Evolutionary conservation across 2,329 filamentous ascomycete species (phyloP).

Genomic region (Colletotrichum higginsianum): DNA sequence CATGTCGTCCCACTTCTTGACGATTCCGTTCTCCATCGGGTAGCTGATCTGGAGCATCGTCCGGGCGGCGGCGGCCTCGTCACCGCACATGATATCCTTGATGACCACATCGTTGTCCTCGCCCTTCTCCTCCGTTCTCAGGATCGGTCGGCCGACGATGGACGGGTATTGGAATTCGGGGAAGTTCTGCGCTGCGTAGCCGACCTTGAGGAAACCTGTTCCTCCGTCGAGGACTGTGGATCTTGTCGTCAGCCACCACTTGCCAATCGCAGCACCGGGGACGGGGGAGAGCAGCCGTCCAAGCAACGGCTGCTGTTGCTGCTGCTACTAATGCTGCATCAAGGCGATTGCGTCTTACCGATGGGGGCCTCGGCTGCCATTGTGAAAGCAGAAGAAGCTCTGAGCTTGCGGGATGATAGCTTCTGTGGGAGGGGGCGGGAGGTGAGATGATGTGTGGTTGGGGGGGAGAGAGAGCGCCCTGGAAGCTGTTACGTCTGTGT

Average conservation of each 20-base stretch:
- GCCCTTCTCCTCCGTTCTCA: constrained; percentile 91
- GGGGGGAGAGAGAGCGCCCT: constrained; percentile 32
- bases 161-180: constrained; percentile 98
- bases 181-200: constrained; percentile 99
- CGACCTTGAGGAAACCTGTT: constrained; percentile 99
- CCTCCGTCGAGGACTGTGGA: constrained; percentile 95
- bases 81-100: constrained; percentile 99
- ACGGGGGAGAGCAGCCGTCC: constrained; percentile 5
- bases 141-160: constrained; percentile 96
- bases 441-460: constrained; percentile 32
- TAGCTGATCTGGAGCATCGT: constrained; percentile 99
- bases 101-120: constrained; percentile 72
- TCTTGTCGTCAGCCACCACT: constrained; percentile 39
- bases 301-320: not conserved
- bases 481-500: constrained; percentile 44
- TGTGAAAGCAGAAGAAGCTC: constrained; percentile 46
- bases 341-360: constrained; percentile 57
- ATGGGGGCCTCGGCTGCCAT: constrained; percentile 72
- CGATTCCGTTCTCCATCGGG: constrained; percentile 99
- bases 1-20: constrained; percentile 99
- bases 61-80: constrained; percentile 94
- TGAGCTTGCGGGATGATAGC: constrained; percentile 30
- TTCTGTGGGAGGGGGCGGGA: constrained; percentile 50
- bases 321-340: not conserved
- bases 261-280: constrained; percentile 24